These are phyloP conservation scores for Cystobasidium slooffiae DNA, from an alignment of 1,284 basidiomycete species.

Conservation along the genomic window DNA sequence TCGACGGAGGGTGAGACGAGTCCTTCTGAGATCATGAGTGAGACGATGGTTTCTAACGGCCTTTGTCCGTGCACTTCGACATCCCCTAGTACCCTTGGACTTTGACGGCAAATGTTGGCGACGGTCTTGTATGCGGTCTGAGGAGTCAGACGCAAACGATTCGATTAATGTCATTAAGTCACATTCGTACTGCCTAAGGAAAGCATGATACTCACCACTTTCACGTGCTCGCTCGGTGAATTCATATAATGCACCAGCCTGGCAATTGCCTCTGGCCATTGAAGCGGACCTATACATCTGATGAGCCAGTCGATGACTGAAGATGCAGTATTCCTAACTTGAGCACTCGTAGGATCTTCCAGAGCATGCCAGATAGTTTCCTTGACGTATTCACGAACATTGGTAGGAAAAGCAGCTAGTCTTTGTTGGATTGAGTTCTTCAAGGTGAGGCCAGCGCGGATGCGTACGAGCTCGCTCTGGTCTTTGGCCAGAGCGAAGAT, in stretches of 20 bases:
- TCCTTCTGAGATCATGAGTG: conserved; percentile 71
- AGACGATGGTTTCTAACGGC: conserved; percentile 39
- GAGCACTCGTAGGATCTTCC: conserved; percentile 71
- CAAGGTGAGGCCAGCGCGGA: conserved; percentile 93
- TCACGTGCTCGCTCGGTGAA: conserved; percentile 70
- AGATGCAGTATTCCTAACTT: conserved; percentile 88
- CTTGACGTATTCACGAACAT: conserved; percentile 80
- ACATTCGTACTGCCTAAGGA: neutral
- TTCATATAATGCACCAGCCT: conserved; percentile 78
- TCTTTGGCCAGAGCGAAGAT: conserved; percentile 80
- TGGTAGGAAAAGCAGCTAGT: conserved; percentile 68
- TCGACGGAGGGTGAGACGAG: conserved; percentile 66
- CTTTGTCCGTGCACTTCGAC: conserved; percentile 83
- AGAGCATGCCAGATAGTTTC: conserved; percentile 78
- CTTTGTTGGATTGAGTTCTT: conserved; percentile 77
- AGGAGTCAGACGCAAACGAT: neutral
- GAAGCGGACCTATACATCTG: conserved; percentile 71
- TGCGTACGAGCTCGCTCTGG: conserved; percentile 86
- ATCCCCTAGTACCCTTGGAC: conserved; percentile 85
- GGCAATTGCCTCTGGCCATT: conserved; percentile 89
- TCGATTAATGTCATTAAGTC: neutral
- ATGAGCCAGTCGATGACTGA: conserved; percentile 88
- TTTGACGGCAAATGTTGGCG: conserved; percentile 95
- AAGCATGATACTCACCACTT: conserved; percentile 71
- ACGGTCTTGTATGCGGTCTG: conserved; percentile 93